Evolutionary conservation across 2,329 filamentous ascomycete species (phyloP).

Genomic region (Aureobasidium sp.): DNA sequence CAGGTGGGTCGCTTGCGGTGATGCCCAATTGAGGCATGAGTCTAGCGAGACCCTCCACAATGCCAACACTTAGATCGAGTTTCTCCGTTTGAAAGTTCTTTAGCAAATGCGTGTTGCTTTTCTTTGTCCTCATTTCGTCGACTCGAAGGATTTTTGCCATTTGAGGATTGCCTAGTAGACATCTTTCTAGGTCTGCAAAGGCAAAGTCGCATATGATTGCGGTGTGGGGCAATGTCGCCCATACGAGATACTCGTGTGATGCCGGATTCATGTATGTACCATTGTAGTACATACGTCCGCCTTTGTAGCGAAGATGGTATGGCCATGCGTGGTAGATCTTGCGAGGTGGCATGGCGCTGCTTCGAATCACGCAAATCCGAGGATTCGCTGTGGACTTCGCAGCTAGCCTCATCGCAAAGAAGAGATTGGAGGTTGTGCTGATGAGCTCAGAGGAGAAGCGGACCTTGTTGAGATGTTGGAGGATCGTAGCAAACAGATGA

Average conservation of each 20-base stretch:
- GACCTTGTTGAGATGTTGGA: not conserved
- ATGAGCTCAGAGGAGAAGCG: not conserved
- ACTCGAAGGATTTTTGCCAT: not conserved
- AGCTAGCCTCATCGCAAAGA: not conserved
- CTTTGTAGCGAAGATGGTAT: not conserved
- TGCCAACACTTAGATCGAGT: not conserved
- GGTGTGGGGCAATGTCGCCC: not conserved
- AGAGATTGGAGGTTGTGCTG: not conserved
- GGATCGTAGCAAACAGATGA: not conserved
- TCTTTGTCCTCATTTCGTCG: not conserved
- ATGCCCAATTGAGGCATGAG: not conserved
- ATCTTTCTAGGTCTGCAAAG: not conserved
- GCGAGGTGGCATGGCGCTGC: not conserved
- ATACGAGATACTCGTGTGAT: not conserved
- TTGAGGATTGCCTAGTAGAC: not conserved
- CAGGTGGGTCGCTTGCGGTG: fast-evolving
- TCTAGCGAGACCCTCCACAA: not conserved
- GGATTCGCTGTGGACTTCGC: not conserved
- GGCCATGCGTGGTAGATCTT: not conserved
- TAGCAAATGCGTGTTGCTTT: not conserved
- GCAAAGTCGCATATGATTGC: not conserved
- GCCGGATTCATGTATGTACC: not conserved
- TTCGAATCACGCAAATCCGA: not conserved
- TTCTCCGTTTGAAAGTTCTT: not conserved
- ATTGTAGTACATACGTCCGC: not conserved